These are phyloP conservation scores for Tranzscheliella williamsii DNA, from an alignment of 1,284 basidiomycete species.

Conservation along the genomic window DNA sequence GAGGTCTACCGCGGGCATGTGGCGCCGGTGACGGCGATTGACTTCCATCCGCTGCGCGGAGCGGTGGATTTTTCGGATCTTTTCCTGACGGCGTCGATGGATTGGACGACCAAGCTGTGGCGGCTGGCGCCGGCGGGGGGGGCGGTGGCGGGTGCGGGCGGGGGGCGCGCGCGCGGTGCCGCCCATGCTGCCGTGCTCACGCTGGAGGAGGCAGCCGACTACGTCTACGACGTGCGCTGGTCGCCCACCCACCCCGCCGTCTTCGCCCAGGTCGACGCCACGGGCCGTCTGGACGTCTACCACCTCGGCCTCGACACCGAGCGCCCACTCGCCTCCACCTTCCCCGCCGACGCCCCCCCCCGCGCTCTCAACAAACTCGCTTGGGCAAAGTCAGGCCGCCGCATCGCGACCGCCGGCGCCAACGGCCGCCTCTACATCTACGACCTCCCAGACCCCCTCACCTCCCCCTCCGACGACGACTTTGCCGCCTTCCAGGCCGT, in stretches of 20 bases:
- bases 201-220: slow-evolving; percentile 93
- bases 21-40: slow-evolving; percentile 86
- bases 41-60: slow-evolving; percentile 77
- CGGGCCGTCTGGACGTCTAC: slow-evolving; percentile 93
- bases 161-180: not conserved
- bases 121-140: slow-evolving; percentile 8
- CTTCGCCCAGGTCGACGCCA: slow-evolving; percentile 91
- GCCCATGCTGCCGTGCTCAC: slow-evolving; percentile 7
- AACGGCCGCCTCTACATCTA: slow-evolving; percentile 92
- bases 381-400: slow-evolving; percentile 87
- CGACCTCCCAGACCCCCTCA: slow-evolving; percentile 61
- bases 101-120: slow-evolving; percentile 56
- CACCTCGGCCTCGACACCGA: slow-evolving; percentile 93
- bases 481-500: slow-evolving; percentile 32
- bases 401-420: slow-evolving; percentile 83
- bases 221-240: slow-evolving; percentile 99
- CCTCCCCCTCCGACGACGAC: slow-evolving; percentile 39
- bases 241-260: slow-evolving; percentile 90
- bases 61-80: slow-evolving; percentile 88
- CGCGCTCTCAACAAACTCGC: slow-evolving; percentile 88
- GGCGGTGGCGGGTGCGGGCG: not conserved
- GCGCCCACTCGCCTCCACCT: slow-evolving; percentile 41
- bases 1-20: slow-evolving; percentile 90
- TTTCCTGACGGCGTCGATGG: slow-evolving; percentile 70
- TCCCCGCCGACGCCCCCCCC: not conserved